Evolutionary conservation across 2,329 filamentous ascomycete species (phyloP).

Genomic region (Sporothrix variecibatus): DNA sequence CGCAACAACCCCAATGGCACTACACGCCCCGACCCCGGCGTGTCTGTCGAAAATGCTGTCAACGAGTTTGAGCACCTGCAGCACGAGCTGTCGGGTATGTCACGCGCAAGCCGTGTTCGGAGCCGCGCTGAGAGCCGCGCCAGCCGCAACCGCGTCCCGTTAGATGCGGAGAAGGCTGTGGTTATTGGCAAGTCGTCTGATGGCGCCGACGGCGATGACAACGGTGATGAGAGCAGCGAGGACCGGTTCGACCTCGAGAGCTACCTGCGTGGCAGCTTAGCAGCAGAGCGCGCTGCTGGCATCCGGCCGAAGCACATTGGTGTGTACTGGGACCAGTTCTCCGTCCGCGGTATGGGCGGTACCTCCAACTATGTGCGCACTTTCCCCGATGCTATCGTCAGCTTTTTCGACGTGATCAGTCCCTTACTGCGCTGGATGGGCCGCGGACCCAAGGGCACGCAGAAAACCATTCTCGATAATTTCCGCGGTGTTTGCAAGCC

Average conservation of each 20-base stretch:
- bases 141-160: constrained; percentile 42
- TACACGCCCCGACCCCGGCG: constrained; percentile 47
- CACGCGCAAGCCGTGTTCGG: constrained; percentile 50
- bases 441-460: constrained; percentile 64
- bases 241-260: constrained; percentile 75
- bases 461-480: constrained; percentile 71
- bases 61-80: constrained; percentile 70
- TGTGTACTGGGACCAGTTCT: constrained; percentile 75
- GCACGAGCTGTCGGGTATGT: constrained; percentile 60
- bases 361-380: constrained; percentile 71
- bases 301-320: constrained; percentile 80
- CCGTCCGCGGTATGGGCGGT: constrained; percentile 74
- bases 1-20: constrained; percentile 53
- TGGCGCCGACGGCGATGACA: constrained; percentile 36
- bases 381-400: constrained; percentile 74
- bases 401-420: constrained; percentile 73
- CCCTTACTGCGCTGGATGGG: constrained; percentile 66
- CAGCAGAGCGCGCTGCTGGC: constrained; percentile 72
- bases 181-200: not conserved
- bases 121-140: constrained; percentile 46
- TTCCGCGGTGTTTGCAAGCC: constrained; percentile 73
- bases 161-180: constrained; percentile 61
- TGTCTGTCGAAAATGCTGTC: constrained; percentile 68
- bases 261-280: constrained; percentile 69
- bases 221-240: constrained; percentile 44